Conservation (phyloP, 2,329 filamentous ascomycete genomes). For the Cordyceps pruinosa region DNA sequence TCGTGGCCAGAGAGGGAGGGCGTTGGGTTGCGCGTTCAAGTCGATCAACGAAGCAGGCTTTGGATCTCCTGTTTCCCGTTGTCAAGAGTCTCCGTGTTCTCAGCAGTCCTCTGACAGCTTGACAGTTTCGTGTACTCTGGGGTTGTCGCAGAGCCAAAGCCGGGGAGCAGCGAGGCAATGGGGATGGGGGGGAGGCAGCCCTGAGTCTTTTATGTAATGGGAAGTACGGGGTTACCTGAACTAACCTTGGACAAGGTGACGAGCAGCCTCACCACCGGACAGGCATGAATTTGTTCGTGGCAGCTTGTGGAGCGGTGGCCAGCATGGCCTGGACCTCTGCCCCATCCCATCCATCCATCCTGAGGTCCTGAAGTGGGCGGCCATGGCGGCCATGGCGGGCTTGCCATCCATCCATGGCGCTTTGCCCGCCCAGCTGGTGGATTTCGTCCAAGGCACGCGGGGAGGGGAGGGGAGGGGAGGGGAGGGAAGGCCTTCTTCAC, state of each 20-base stretch:
- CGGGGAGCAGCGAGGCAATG: neutral
- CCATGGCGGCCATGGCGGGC: neutral
- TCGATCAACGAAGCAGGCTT: neutral
- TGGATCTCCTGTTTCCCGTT: neutral
- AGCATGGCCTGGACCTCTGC: conserved; percentile 11
- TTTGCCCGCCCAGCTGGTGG: neutral
- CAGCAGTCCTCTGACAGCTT: neutral
- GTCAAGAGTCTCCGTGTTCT: neutral
- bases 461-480: neutral
- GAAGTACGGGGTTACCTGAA: conserved; percentile 10
- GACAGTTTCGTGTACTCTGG: neutral
- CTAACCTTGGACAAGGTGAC: neutral
- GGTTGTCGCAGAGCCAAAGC: conserved; percentile 10
- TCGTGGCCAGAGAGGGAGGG: neutral
- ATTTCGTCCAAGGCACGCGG: neutral
- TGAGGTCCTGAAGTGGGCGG: neutral
- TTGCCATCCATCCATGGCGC: neutral
- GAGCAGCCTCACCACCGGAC: neutral
- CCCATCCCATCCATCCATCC: conserved; percentile 6
- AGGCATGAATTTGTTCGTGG: neutral
- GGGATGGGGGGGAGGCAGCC: conserved; percentile 11
- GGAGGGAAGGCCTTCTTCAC: neutral
- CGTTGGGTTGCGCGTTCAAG: neutral
- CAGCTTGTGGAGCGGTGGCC: conserved; percentile 4
- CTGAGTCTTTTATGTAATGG: conserved; percentile 18